Evolutionary conservation across 441 rosid species (phyloP), one percentile per base, ranked within the genome.

Genomic region (Erysimum pusillum): DNA sequence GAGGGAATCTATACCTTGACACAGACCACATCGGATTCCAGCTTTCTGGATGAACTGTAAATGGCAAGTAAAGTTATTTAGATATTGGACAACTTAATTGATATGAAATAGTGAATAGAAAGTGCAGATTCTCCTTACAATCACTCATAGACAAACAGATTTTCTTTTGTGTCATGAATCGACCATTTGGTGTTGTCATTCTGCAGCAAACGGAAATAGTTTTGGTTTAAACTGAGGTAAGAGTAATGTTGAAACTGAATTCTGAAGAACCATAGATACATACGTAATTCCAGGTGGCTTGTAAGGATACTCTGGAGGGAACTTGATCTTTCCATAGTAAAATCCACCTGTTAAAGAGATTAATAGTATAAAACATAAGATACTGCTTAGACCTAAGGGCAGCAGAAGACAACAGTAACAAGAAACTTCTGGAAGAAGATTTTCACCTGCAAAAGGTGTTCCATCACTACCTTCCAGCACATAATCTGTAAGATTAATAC

Each of bases 1-100:
- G 39, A 54, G 10, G 32, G 38, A 56, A 49, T 31, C 3, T 68
- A 69, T 87, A 96, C 99, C 99, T 96, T 67, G 98, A 91, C 34
- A 89, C 97, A 70, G 99, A 96, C 98, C 99, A 96, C 98, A 96
- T 96, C 3, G 99, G 99, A 68, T 96, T 96, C 99, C 99, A 96
- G 88, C 90, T 93, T 86, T 96, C 99, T 25, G 99, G 99, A 83
- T 96, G 99, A 86, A 90, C 99, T 96, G 83, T 54, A 83, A 77
- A 69, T 4, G 57, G 14, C 73, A 77, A 35, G 71, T 56, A 42
- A 77, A 67, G 1, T 52, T 46, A 68, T 15, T 65, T 56, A 76
- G 52, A 63, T 46, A 57, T 58, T 3, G 11, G 7, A 41, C 39
- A 17, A 58, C 35, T 56, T 63, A 15, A 32, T 0, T 46, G 42